Base-by-base conservation (phyloP, 140 eudicot genomes). In the Stevia rebaudiana region DNA sequence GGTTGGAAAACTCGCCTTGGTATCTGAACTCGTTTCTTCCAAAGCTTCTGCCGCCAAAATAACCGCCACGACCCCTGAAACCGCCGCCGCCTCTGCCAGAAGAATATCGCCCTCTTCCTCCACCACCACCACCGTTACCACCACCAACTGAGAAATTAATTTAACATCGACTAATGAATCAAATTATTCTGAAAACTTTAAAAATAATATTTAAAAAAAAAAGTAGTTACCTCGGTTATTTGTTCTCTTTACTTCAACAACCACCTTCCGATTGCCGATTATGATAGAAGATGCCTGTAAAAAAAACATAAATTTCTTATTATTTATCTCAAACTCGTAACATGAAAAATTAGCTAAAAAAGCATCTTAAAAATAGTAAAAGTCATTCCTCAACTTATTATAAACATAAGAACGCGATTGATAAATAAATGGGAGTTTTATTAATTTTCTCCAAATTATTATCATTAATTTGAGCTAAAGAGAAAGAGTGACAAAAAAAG, bases 101-200 rank as follows among this genome's bases (percentile, higher is more conserved):
- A 49, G 71, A 80, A 62, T 82, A 60, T 42, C 87, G 90, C 57
- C 85, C 71, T 71, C 88, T 85, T 36, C 89, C 79, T 36, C 81
- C 67, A 6, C 83, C 79, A 43, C 81, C 67, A 6, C 81, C 88
- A 35, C 80, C 1, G n/a, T 17, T 1, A 6, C 61, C 54, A 3
- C 64, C 48, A 2, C 86, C 90, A 60, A 82, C 96, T 87, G 84
- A 39, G 37, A 46, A 55, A 54, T 13, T n/a, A 59, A 21, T 37
- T 57, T 59, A 8, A 53, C 28, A 43, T 33, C n/a, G 28, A 56
- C 2, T 17, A 6, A 36, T 36, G 21, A 19, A 40, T 15, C 4
- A 11, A 21, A 68, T 44, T 42, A 7, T 54, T 37, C 21, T 12
- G 18, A 4, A 4, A 16, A 28, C 41, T 57, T 1, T 21, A 6